Evolutionary conservation across 306 rosid species (phyloP), one percentile per base, ranked within the genome.

Genomic region (Biancaea sappan): DNA sequence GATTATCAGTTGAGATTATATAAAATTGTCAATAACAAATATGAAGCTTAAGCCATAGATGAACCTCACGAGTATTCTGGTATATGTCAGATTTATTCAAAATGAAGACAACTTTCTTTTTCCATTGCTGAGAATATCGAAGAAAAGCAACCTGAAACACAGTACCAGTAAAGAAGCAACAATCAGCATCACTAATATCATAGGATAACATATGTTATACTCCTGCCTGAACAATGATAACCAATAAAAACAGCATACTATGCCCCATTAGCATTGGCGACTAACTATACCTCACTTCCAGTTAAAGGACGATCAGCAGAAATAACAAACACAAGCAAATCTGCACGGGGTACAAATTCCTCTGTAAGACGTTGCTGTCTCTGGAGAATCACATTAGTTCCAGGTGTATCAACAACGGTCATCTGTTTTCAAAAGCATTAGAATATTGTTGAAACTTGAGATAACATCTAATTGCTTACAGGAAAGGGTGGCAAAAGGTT

Each of bases 311-410:
- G 97, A 83, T 91, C 98, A 4, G 98, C 98, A 76, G 98, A 94
- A 58, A 94, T 84, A 41, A 94, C 93, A 84, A 94, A 94, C 72
- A 94, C 91, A 82, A 94, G 92, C 80, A 94, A 86, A 84, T 94
- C 98, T 37, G 98, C 97, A 69, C 98, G 97, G 56, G 97, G 98
- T 72, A 94, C 95, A 79, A 94, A 94, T 85, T 94, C 98, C 87
- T 94, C 98, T 0, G 98, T 94, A 24, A 94, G 93, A 72, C 95
- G 90, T 66, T 94, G 98, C 67, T 94, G 98, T 79, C 98, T 91
- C 72, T 90, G 97, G 66, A 91, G 97, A 86, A 94, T 94, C 81
- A 94, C 98, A 88, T 94, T 94, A 71, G 98, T 91, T 84, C 98
- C 98, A 56, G 98, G 98, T 68, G 98, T 94, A 79, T 94, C 98